These are phyloP conservation scores for Pneumocystis oryctolagi DNA, from an alignment of 1,139 yeast species.

Conservation along the genomic window DNA sequence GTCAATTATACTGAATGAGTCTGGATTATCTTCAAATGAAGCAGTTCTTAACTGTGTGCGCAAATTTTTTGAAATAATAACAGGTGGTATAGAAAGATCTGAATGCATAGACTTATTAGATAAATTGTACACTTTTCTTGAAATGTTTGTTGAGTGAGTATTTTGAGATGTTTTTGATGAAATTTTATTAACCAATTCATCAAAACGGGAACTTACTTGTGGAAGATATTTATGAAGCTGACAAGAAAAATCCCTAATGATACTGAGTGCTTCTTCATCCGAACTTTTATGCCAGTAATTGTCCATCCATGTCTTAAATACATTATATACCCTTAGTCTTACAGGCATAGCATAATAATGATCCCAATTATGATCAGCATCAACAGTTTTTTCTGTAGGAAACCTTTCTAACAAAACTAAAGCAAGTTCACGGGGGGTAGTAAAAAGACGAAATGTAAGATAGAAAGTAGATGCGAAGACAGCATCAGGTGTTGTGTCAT, in stretches of 20 bases:
- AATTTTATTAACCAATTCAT: conserved; percentile 7
- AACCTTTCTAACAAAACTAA: conserved; percentile 56
- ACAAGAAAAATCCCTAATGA: conserved; percentile 19
- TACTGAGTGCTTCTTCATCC: conserved; percentile 29
- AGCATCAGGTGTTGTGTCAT: conserved; percentile 45
- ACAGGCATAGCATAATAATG: conserved; percentile 32
- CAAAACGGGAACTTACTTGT: conserved; percentile 37
- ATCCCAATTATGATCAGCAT: conserved; percentile 9
- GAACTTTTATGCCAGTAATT: conserved; percentile 58
- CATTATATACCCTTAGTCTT: conserved; percentile 51
- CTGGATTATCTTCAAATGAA: conserved; percentile 3
- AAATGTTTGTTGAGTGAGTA: conserved; percentile 10
- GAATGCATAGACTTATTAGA: conserved; percentile 8
- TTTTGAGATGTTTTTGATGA: conserved; percentile 3
- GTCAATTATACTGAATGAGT: conserved; percentile 33
- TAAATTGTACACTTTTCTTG: conserved; percentile 12
- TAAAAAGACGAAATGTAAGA: conserved; percentile 63
- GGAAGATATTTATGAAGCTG: conserved; percentile 39
- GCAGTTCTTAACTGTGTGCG: conserved; percentile 10
- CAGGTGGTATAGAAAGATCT: conserved; percentile 14
- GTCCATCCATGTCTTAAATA: conserved; percentile 57
- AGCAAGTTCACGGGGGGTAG: conserved; percentile 52
- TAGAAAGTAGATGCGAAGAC: conserved; percentile 64
- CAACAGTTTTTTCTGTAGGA: conserved; percentile 24
- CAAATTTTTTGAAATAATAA: conserved; percentile 14